Evolutionary conservation across 139 green algal genomes (phyloP).

Genomic region (Tetradesmus obliquus): DNA sequence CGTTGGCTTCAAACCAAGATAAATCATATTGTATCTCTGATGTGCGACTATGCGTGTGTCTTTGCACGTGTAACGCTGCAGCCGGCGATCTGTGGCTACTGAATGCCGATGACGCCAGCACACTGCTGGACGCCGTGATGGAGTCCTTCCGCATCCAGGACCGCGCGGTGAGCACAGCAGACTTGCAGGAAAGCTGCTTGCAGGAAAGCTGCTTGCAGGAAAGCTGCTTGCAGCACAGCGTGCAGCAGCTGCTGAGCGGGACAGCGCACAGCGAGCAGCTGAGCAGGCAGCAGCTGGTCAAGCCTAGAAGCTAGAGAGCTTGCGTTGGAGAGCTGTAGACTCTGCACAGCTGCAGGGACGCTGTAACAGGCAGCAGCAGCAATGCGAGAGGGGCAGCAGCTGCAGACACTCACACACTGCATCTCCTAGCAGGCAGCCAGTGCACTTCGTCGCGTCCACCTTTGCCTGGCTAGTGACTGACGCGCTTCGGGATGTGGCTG

Average conservation of each 20-base stretch:
- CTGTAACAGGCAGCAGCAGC: too few relatives aligned
- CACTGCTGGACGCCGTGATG: conserved; percentile 45
- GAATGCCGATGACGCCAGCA: conserved; percentile 34
- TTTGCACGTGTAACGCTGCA: not conserved
- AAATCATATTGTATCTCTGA: not conserved
- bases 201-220: not conserved
- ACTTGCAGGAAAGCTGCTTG: not conserved
- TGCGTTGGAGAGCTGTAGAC: too few relatives aligned
- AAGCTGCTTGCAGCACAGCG: not conserved
- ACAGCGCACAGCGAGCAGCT: not conserved
- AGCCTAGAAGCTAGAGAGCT: too few relatives aligned
- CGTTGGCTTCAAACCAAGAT: not conserved
- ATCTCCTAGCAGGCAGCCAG: too few relatives aligned
- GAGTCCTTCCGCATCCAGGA: conserved; percentile 51
- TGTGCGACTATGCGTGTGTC: not conserved
- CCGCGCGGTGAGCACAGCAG: not conserved
- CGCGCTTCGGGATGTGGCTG: not conserved
- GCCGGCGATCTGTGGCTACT: conserved; percentile 52
- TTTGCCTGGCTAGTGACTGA: not conserved
- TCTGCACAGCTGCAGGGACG: too few relatives aligned
- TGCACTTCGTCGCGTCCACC: not conserved
- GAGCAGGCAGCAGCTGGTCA: not conserved
- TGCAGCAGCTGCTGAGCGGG: not conserved
- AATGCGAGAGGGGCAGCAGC: not conserved
- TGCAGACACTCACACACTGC: not conserved